A percentile compares a stretch with the other conserved stretches of the same genome.
phyloP scores from a whole-genome alignment of 2,329 filamentous ascomycete genomes.

The Thelonectria rubi region DNA sequence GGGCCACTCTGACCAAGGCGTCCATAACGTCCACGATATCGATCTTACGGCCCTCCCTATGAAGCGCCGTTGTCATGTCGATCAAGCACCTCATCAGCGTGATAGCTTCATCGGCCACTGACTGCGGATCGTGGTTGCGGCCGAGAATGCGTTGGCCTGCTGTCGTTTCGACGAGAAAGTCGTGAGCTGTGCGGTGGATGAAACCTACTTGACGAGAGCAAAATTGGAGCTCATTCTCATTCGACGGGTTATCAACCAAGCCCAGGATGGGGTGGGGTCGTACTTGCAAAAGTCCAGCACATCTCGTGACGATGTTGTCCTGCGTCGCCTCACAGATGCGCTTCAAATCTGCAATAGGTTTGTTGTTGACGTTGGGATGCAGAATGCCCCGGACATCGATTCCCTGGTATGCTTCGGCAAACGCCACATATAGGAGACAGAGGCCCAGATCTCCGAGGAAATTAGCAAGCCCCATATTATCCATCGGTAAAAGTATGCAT shows the following conservation, averaged over 20 bases:
- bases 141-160: background rate
- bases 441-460: no score
- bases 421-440: background rate
- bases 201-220: background rate
- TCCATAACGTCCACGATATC: no score
- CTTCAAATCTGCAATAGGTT: background rate
- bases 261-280: no score
- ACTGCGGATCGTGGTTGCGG: background rate
- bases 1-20: no score
- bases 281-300: no score
- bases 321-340: background rate
- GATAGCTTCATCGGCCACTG: background rate
- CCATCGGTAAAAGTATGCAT: no score
- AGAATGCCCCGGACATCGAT: background rate
- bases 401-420: background rate
- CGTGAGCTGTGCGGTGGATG: slow-evolving; percentile 6
- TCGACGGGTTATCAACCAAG: no score
- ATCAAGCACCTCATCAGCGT: background rate
- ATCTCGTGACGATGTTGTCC: no score
- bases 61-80: no score
- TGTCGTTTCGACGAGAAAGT: background rate
- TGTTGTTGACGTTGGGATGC: background rate
- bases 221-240: background rate
- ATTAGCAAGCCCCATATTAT: no score
- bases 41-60: no score